These are phyloP conservation scores for Hanseniaspora lindneri DNA, from an alignment of 805 yeast genomes.

Conservation along the genomic window DNA sequence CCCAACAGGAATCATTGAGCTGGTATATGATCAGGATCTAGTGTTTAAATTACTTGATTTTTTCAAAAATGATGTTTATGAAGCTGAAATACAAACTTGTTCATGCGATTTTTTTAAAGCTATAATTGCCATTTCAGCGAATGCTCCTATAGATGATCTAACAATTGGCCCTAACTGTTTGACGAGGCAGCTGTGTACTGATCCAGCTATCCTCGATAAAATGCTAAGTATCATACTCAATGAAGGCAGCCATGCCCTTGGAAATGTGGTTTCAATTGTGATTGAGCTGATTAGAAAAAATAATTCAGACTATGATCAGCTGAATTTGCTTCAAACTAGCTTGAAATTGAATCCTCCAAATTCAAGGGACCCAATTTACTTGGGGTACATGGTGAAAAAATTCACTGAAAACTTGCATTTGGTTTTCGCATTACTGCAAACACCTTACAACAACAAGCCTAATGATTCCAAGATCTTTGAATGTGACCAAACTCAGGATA, in stretches of 20 bases:
- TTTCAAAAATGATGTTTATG: conserved; percentile 44
- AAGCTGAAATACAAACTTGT: conserved; percentile 67
- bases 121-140: conserved; percentile 86
- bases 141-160: conserved; percentile 62
- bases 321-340: conserved; percentile 63
- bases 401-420: conserved; percentile 51
- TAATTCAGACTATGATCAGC: conserved; percentile 86
- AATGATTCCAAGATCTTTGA: conserved; percentile 9
- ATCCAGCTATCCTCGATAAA: conserved; percentile 40
- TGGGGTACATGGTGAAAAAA: conserved; percentile 66
- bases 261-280: conserved; percentile 82
- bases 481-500: conserved; percentile 22
- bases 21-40: conserved; percentile 59
- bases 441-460: conserved; percentile 13
- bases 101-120: conserved; percentile 92
- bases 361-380: conserved; percentile 76
- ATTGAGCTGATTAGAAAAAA: conserved; percentile 90
- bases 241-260: conserved; percentile 65
- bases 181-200: conserved; percentile 74
- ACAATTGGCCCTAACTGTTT: conserved; percentile 90
- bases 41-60: conserved; percentile 59
- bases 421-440: conserved; percentile 31
- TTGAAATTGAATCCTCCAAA: conserved; percentile 78
- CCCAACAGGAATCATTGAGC: conserved; percentile 79
- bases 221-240: conserved; percentile 59